These are phyloP conservation scores for Tremella mesenterica DNA, from an alignment of 768 basidiomycete genomes.

Conservation along the genomic window DNA sequence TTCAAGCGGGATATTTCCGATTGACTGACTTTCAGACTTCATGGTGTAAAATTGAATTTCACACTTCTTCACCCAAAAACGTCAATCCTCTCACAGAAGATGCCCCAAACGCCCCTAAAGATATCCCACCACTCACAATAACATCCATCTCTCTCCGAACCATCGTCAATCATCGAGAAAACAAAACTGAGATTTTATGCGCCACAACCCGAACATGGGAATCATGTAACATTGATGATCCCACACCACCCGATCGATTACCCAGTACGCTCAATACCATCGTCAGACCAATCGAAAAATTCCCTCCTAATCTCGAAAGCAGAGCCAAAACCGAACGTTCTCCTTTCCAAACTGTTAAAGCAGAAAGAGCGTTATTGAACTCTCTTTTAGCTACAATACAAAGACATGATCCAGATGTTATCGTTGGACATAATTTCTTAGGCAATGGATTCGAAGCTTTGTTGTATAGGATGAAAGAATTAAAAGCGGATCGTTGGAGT, in stretches of 20 bases:
- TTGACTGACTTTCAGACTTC: slow-evolving; percentile 58
- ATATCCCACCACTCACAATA: slow-evolving; percentile 78
- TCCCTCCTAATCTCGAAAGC: slow-evolving; percentile 74
- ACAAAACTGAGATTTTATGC: slow-evolving; percentile 88
- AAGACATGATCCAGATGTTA: slow-evolving; percentile 84
- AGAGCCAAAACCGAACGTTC: slow-evolving; percentile 57
- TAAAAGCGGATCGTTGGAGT: slow-evolving; percentile 89
- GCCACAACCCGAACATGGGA: slow-evolving; percentile 76
- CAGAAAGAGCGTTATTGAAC: slow-evolving; percentile 78
- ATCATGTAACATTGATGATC: slow-evolving; percentile 70
- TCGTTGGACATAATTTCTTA: slow-evolving; percentile 89
- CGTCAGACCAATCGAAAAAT: slow-evolving; percentile 77
- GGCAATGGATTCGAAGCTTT: slow-evolving; percentile 83
- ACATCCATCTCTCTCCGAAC: slow-evolving; percentile 82
- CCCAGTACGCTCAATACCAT: slow-evolving; percentile 77
- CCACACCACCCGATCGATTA: slow-evolving; percentile 77
- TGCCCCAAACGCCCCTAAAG: slow-evolving; percentile 62
- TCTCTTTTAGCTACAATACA: slow-evolving; percentile 72
- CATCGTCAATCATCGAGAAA: slow-evolving; percentile 85
- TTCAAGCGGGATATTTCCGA: not conserved
- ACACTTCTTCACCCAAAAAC: slow-evolving; percentile 73
- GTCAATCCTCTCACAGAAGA: slow-evolving; percentile 72
- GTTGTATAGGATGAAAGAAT: slow-evolving; percentile 78
- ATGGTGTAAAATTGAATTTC: slow-evolving; percentile 92
- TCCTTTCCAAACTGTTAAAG: slow-evolving; percentile 61